Base-by-base conservation (phyloP, 352 stramenopile species). In the Phytophthora lateralis region DNA sequence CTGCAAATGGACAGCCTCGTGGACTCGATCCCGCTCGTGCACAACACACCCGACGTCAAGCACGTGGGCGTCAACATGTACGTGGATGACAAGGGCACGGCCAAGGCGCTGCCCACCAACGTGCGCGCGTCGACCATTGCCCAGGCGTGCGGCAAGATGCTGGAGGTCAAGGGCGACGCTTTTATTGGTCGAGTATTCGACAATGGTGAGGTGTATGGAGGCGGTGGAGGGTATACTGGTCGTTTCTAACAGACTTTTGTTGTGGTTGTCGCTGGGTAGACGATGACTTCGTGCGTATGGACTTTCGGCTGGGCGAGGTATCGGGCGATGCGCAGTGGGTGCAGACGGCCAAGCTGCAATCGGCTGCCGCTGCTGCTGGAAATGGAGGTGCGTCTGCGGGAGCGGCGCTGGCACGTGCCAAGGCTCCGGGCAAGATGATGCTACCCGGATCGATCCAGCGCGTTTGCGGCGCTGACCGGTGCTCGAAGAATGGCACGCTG, bases 51-150 rank as follows among this genome's bases (percentile, higher is more conserved):
- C 29, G 82, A 80, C 3, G 79, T 84, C 27, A 61, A 73, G 42
- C 80, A 94, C 66, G 66, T 96, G 12, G 86, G 85, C 15, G 55
- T 96, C 42, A 96, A 95, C 66, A 88, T 96, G 80, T 96, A 96
- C 61, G 88, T 96, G 45, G 88, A 96, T 62, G 88, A 96, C 69
- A 96, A 94, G 60, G 88, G 88, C 51, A 94, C 87, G 11, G 85
- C 88, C 45, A 96, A 96, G 69, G 81, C 80, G 1, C 61, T 96
- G 15, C 69, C 85, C 9, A 83, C 80, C 29, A 96, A 96, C 38
- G 57, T 80, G 30, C 87, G 88, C 41, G 88, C 88, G 7, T 93
- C 81, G 14, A 80, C 85, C 14, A 92, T 96, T 50, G 83, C 79
- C 6, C 82, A 93, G 62, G 85, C 83, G 1, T 95, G 87, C 55